Conservation (phyloP, 169 alveolate genomes). For the Perkinsus marinus region DNA sequence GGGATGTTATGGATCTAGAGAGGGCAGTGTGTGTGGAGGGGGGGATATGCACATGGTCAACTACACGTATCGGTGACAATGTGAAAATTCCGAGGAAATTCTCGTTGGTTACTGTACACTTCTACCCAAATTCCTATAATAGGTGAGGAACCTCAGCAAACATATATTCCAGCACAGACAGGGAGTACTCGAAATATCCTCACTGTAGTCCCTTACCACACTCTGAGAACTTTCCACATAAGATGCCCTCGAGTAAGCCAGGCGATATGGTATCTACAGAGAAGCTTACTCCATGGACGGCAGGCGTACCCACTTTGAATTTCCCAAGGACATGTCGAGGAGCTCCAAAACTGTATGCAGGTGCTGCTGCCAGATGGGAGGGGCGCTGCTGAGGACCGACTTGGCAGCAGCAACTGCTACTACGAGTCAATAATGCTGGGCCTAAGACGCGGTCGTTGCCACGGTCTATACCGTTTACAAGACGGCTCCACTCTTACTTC, state of each 20-base stretch:
- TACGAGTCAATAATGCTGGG: background rate
- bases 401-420: background rate
- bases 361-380: background rate
- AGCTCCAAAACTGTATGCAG: background rate
- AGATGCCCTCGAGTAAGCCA: background rate
- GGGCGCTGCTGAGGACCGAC: background rate
- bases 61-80: no score
- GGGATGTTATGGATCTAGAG: no score
- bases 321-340: background rate
- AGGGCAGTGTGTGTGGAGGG: no score
- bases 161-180: background rate
- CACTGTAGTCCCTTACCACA: background rate
- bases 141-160: background rate
- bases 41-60: no score
- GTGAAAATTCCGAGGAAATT: no score
- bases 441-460: no score
- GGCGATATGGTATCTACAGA: background rate
- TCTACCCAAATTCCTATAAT: no score
- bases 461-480: no score
- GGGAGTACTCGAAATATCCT: background rate
- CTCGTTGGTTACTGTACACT: no score
- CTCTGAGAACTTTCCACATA: background rate
- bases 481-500: background rate
- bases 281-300: background rate
- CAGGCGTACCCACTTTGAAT: background rate